Percentiles rank a stretch among this genome's conserved stretches.
Evolutionary conservation across 306 rosid genomes (phyloP).

Genomic region (Cucumis cinereus): DNA sequence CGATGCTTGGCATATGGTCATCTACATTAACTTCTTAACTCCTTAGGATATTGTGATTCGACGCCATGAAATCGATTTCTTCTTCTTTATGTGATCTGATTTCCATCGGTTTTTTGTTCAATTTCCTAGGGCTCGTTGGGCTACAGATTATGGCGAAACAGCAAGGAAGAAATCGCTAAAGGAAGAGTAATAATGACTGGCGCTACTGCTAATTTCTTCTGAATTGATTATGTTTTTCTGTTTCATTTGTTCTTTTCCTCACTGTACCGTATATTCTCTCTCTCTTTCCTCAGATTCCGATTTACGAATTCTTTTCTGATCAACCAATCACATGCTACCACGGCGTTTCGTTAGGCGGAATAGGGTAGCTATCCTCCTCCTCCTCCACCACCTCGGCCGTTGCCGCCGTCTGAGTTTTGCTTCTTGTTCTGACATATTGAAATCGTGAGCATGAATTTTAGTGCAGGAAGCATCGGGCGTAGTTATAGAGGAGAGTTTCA

Average conservation of each 20-base stretch:
- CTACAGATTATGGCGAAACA: background rate
- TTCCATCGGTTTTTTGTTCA: background rate
- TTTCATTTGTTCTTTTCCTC: background rate
- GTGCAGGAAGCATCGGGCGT: constrained; percentile 90
- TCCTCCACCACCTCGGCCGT: background rate
- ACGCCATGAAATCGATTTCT: background rate
- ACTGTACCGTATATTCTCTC: background rate
- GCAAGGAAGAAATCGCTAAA: constrained; percentile 4
- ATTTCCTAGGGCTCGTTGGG: background rate
- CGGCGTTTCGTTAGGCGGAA: constrained; percentile 7
- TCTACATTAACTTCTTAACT: background rate
- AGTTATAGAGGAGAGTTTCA: constrained; percentile 78
- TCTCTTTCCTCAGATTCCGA: background rate
- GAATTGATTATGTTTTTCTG: background rate
- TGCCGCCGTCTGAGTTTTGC: background rate
- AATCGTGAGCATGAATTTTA: constrained; percentile 7
- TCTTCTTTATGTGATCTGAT: background rate
- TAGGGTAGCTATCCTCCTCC: background rate
- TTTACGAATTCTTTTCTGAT: background rate
- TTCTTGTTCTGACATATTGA: background rate
- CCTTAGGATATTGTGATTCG: background rate
- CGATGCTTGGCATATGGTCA: background rate
- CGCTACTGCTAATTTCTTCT: background rate
- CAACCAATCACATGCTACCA: background rate
- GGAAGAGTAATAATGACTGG: constrained; percentile 1